Evolutionary conservation across 179 eudicot genomes (phyloP), one percentile per base, ranked within the genome.

Genomic region (Silene vulgaris): DNA sequence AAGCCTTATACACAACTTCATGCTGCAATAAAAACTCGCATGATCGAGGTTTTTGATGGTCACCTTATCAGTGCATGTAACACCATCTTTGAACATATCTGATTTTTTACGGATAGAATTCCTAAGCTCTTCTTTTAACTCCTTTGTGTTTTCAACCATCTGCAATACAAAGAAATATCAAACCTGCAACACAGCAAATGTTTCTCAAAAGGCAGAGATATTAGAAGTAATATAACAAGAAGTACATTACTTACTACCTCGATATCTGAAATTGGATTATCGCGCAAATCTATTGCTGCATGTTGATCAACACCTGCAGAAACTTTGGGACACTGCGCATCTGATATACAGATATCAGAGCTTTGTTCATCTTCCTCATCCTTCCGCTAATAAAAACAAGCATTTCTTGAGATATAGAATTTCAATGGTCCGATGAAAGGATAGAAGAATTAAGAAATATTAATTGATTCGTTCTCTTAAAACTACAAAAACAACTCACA

Each of bases 61-160:
- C 77, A 86, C 96, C 75, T 84, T 88, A 52, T 88, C 89, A 0
- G 62, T 37, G 13, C 43, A 64, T 4, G 83, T 19, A 35, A 64
- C 48, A 23, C 88, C 90, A 62, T 75, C 73, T 40, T 75, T 85
- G 54, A 81, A 86, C 8, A 54, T 19, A 69, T 90, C 93, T 0
- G 84, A 73, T 3, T 64, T 68, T 14, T 78, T 28, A n/a, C 78
- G 74, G 11, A 82, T 43, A 57, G 5, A 50, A 0, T 2, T 29
- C 76, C 74, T 84, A 64, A 87, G 6, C 48, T 79, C 79, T 21
- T 81, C 82, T 21, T 85, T 84, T 32, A 90, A n/a, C 52, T 84
- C 81, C 65, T 79, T 85, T 0, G 89, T 89, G 57, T 87, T 89
- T 20, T 50, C 16, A 29, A 76, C 8, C 77, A 83, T 77, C 89